A percentile compares a stretch with the other conserved stretches of the same genome.
phyloP scores from a whole-genome alignment of 805 yeast genomes.

The Candida glaebosa region DNA sequence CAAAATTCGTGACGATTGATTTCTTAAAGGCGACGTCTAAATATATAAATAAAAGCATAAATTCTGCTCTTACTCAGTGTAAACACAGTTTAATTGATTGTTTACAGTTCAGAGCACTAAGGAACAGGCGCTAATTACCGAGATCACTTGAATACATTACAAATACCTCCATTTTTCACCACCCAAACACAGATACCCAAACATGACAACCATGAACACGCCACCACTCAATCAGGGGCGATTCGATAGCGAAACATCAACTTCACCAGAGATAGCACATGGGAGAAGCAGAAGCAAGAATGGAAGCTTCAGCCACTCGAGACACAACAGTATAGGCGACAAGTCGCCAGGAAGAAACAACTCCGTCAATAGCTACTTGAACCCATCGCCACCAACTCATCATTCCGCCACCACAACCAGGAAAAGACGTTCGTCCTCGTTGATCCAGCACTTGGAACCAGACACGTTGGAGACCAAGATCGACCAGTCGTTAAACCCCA shows the following conservation, averaged over 20 bases:
- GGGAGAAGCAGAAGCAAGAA: not conserved
- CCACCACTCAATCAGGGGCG: not conserved
- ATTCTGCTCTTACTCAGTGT: too few relatives aligned
- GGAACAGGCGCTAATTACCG: too few relatives aligned
- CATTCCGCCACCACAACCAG: constrained; percentile 24
- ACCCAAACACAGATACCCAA: too few relatives aligned
- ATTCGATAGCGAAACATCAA: not conserved
- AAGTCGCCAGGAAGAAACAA: constrained; percentile 7
- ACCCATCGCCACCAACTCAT: constrained; percentile 25
- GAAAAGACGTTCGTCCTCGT: constrained; percentile 76
- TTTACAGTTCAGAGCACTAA: too few relatives aligned
- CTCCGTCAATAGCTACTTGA: constrained; percentile 10
- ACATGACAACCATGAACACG: not conserved
- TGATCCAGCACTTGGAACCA: constrained; percentile 88
- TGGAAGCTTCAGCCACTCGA: not conserved
- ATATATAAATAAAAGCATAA: too few relatives aligned
- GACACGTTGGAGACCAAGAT: constrained; percentile 89
- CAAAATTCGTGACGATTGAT: not conserved
- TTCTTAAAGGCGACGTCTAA: not conserved
- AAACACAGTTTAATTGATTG: too few relatives aligned
- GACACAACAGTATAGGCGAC: constrained; percentile 2
- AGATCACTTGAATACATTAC: too few relatives aligned
- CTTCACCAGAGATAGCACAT: not conserved
- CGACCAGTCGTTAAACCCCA: constrained; percentile 86
- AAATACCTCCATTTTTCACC: too few relatives aligned